A percentile compares a stretch with the other conserved stretches of the same genome.
Evolutionary conservation across 192 early-diverging fungal genomes (phyloP).

Genomic region (Coemansia sp.): DNA sequence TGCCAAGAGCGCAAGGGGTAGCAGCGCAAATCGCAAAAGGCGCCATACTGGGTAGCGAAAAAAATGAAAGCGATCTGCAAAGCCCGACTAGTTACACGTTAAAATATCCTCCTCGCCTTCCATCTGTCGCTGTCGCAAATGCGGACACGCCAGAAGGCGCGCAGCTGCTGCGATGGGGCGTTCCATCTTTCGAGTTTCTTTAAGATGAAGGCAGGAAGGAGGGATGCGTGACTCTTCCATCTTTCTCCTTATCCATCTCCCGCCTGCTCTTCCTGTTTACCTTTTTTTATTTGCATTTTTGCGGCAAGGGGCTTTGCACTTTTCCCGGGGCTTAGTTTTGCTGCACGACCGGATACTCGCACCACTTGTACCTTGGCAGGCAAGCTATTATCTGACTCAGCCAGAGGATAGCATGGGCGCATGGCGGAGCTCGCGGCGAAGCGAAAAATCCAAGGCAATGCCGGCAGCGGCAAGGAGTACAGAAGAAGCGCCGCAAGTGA

Average conservation of each 20-base stretch:
- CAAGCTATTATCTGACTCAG: not conserved
- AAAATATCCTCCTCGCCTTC: not conserved
- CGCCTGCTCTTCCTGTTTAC: not conserved
- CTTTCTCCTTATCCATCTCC: slow-evolving; percentile 12
- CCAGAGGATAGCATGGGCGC: not conserved
- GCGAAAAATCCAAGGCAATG: not conserved
- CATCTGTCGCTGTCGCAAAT: slow-evolving; percentile 1
- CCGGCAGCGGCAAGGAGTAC: not conserved
- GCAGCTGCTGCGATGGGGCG: not conserved
- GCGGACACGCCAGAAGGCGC: not conserved
- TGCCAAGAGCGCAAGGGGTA: not conserved
- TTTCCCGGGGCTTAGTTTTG: not conserved
- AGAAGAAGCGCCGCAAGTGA: slow-evolving; percentile 10
- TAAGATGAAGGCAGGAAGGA: not conserved
- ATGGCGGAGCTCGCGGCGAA: slow-evolving; percentile 5
- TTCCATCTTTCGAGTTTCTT: not conserved
- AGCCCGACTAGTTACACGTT: not conserved
- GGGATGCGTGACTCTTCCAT: slow-evolving; percentile 8
- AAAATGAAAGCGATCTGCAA: not conserved
- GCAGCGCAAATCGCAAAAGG: not conserved
- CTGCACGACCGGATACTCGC: not conserved
- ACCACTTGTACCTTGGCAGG: not conserved
- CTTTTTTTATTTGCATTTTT: not conserved
- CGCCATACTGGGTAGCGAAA: not conserved
- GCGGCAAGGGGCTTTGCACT: too few relatives aligned